phyloP scores from a whole-genome alignment of 768 basidiomycete genomes.

The Termitomyces sp. region DNA sequence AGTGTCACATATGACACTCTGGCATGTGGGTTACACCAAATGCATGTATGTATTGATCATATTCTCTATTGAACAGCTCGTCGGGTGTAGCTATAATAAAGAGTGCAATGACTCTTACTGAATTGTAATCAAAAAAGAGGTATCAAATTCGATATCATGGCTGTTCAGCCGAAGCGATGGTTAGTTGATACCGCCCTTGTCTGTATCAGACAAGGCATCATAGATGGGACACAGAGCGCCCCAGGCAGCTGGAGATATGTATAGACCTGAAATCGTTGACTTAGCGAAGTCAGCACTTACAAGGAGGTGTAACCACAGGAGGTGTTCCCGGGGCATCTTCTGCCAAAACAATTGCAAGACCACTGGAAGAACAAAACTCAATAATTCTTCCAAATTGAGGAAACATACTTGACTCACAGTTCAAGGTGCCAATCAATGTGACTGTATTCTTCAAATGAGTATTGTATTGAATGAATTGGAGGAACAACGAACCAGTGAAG shows the following conservation, averaged over 20 bases:
- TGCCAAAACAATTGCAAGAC: conserved; percentile 27
- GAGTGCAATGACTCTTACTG: background rate
- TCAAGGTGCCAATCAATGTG: conserved; percentile 39
- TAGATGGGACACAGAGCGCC: conserved; percentile 19
- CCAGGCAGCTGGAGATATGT: conserved; percentile 16
- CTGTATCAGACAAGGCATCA: conserved; percentile 1
- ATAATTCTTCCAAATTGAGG: background rate
- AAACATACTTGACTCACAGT: conserved; percentile 8
- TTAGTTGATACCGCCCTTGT: background rate
- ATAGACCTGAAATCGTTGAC: background rate
- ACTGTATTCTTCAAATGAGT: conserved; percentile 10
- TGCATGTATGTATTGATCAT: background rate
- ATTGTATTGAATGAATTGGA: background rate
- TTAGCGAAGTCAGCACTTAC: conserved; percentile 5
- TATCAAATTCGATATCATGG: too few relatives aligned
- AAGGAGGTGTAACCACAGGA: conserved; percentile 8
- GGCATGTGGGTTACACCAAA: background rate
- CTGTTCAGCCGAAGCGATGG: background rate
- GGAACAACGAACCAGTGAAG: conserved; percentile 35
- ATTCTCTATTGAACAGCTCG: conserved; percentile 15
- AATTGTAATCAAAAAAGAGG: too few relatives aligned
- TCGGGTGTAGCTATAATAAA: conserved; percentile 16
- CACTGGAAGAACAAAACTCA: conserved; percentile 13
- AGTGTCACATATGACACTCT: too few relatives aligned
- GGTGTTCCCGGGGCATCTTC: conserved; percentile 18